Evolutionary conservation across 2,329 filamentous ascomycete genomes (phyloP).

Genomic region (Aspergillus sp.): DNA sequence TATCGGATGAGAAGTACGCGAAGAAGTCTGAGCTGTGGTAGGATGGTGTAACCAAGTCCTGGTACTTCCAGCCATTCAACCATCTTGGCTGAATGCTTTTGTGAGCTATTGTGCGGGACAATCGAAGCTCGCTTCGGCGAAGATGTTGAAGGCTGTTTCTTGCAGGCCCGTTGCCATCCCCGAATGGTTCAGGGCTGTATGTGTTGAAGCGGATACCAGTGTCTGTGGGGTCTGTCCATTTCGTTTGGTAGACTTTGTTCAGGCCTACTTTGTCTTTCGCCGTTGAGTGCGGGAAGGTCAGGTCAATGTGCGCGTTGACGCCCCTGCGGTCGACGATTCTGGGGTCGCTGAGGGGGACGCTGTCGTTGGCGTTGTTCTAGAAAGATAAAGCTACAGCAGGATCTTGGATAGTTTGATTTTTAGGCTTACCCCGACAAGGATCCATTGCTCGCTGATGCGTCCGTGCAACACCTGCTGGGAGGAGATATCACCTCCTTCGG

Average conservation of each 20-base stretch:
- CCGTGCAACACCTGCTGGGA: constrained; percentile 42
- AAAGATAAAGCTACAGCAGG: too few relatives aligned
- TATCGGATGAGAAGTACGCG: constrained; percentile 32
- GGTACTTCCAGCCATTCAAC: constrained; percentile 52
- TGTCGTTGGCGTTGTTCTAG: constrained; percentile 58
- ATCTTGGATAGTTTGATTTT: background rate
- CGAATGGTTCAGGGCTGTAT: constrained; percentile 57
- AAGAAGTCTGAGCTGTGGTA: constrained; percentile 69
- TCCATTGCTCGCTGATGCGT: constrained; percentile 44
- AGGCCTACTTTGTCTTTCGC: constrained; percentile 35
- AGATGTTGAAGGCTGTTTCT: constrained; percentile 58
- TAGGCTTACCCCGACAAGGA: constrained; percentile 35
- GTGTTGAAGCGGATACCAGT: too few relatives aligned
- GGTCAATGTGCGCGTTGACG: constrained; percentile 47
- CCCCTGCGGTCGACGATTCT: constrained; percentile 48
- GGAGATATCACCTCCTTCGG: constrained; percentile 12
- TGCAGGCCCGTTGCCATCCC: constrained; percentile 56
- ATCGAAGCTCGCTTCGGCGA: constrained; percentile 60
- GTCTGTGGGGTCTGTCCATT: constrained; percentile 41
- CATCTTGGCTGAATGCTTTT: constrained; percentile 47
- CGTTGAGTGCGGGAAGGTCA: constrained; percentile 44
- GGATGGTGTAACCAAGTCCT: constrained; percentile 69
- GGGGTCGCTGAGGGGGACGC: constrained; percentile 49
- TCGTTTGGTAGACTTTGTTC: constrained; percentile 40
- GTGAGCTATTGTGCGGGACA: constrained; percentile 63